A percentile compares a stretch with the other conserved stretches of the same genome.
phyloP scores from a whole-genome alignment of 1,284 basidiomycete genomes.

The Entoloma clypeatum region DNA sequence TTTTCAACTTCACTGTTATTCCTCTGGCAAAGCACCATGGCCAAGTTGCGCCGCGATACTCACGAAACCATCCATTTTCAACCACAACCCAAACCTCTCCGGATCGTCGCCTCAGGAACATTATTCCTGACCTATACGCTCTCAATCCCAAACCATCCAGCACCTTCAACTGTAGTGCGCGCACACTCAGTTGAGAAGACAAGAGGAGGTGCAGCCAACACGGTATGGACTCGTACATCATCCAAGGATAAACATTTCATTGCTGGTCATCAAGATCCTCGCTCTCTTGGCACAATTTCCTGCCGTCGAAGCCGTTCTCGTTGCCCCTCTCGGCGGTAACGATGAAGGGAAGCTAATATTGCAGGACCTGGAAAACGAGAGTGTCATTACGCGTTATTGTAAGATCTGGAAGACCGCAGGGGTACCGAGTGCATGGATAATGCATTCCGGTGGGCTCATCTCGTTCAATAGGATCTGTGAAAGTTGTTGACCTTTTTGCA shows the following conservation, averaged over 20 bases:
- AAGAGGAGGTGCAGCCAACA: constrained; percentile 68
- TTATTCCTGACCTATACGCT: constrained; percentile 74
- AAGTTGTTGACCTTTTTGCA: constrained; percentile 23
- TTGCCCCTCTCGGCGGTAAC: constrained; percentile 69
- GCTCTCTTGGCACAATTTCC: constrained; percentile 69
- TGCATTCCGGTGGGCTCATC: constrained; percentile 55
- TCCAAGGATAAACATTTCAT: not conserved
- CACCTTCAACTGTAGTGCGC: constrained; percentile 53
- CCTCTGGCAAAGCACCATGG: too few species aligned
- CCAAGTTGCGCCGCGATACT: constrained; percentile 42
- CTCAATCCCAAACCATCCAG: constrained; percentile 55
- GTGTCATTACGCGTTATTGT: constrained; percentile 68
- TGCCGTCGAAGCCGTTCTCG: constrained; percentile 60
- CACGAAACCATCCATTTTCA: constrained; percentile 28
- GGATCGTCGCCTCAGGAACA: constrained; percentile 73
- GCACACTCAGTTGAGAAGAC: constrained; percentile 65
- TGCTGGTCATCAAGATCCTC: constrained; percentile 39
- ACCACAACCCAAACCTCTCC: constrained; percentile 41
- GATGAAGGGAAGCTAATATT: constrained; percentile 62
- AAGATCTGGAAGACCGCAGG: constrained; percentile 67
- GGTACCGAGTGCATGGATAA: constrained; percentile 77
- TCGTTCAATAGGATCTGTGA: not conserved
- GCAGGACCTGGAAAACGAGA: constrained; percentile 60
- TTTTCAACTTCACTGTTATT: too few species aligned
- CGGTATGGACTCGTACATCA: constrained; percentile 27